These are phyloP conservation scores for Schizophyllum amplum DNA, from an alignment of 1,284 basidiomycete species.

Conservation along the genomic window DNA sequence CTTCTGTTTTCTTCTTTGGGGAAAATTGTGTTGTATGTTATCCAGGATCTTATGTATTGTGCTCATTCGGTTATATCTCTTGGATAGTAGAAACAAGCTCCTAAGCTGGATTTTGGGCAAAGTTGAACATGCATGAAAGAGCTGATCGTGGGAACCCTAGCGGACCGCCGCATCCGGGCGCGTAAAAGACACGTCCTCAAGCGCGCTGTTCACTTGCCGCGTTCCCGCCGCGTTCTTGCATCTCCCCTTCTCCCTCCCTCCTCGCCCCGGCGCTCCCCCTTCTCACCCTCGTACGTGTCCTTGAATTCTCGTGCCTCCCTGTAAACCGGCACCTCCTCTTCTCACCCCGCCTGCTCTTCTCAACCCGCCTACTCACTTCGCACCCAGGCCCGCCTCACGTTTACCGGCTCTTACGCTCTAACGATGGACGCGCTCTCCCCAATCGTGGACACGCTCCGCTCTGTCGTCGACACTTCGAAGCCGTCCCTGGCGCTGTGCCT, in stretches of 20 bases:
- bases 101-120: too few species aligned
- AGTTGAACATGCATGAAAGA: neutral
- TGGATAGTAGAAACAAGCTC: too few species aligned
- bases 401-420: neutral
- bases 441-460: neutral
- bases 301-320: too few species aligned
- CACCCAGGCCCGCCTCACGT: neutral
- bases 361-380: neutral
- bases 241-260: neutral
- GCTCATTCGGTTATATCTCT: too few species aligned
- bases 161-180: too few species aligned
- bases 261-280: neutral
- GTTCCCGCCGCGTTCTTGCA: neutral
- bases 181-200: neutral
- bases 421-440: neutral
- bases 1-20: too few species aligned
- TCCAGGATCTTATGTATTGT: too few species aligned
- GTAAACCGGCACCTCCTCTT: too few species aligned
- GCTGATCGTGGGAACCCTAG: too few species aligned
- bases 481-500: slow-evolving; percentile 59
- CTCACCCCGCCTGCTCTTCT: too few species aligned
- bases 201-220: neutral
- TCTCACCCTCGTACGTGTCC: neutral
- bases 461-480: slow-evolving; percentile 51
- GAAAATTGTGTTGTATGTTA: too few species aligned